Percentiles rank a stretch among this genome's conserved stretches.
These are phyloP conservation scores for Aspergillus nidulans DNA, from an alignment of 495 filamentous ascomycete species.

Conservation along the genomic window DNA sequence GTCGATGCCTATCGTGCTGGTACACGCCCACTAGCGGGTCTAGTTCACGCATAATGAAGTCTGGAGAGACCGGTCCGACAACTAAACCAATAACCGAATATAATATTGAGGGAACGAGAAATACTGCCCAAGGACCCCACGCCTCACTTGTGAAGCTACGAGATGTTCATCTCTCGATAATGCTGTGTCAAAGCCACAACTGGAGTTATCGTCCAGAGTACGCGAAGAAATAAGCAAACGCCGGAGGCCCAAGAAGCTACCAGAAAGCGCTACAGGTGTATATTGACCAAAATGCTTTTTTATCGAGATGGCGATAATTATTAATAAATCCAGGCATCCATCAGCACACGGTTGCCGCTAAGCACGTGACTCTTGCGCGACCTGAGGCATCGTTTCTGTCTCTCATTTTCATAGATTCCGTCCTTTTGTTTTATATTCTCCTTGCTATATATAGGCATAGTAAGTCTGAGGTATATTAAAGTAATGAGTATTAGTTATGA, in stretches of 20 bases:
- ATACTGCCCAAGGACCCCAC: not conserved
- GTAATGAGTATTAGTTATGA: too few species aligned
- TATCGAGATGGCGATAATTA: conserved; percentile 1
- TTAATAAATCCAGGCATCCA: not conserved
- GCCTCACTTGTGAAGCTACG: not conserved
- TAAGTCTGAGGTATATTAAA: too few species aligned
- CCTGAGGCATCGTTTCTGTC: not conserved
- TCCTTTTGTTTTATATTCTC: too few species aligned
- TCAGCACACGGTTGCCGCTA: not conserved
- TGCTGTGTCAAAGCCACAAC: not conserved
- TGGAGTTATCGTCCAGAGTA: not conserved
- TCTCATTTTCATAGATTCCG: not conserved
- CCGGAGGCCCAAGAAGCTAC: not conserved
- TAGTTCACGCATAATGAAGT: conserved; percentile 52
- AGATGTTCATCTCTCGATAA: not conserved
- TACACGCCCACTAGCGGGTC: conserved; percentile 72
- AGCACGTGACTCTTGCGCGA: not conserved
- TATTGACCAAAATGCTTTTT: not conserved
- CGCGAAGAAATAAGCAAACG: not conserved
- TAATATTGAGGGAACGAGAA: not conserved
- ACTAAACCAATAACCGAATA: not conserved
- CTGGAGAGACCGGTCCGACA: not conserved
- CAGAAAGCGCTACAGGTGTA: not conserved
- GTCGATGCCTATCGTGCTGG: conserved; percentile 70
- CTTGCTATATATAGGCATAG: too few species aligned